Evolutionary conservation across 2,329 filamentous ascomycete genomes (phyloP), one percentile per base, ranked within the genome.

Genomic region (Erysiphe neolycopersici): DNA sequence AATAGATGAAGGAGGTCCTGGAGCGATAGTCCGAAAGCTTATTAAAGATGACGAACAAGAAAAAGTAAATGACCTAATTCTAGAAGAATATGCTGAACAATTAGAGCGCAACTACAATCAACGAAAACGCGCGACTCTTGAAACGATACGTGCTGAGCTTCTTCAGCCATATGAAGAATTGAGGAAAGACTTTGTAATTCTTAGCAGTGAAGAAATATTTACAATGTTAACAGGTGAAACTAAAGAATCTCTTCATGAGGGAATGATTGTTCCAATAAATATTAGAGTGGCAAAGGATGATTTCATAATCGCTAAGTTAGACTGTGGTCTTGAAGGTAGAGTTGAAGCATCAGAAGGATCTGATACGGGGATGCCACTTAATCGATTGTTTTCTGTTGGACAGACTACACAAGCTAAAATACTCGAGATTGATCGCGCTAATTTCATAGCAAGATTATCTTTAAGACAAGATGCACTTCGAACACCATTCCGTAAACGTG

Each of bases 141-240:
- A 98, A 60, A 92, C 84, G 0, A 98, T 98, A 55, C 80, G 89
- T 48, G 85, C 83, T 14, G 89, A 98, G 60, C 65, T 98, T 42
- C 80, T 89, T 54, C 76, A 79, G 17, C 85, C 89, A 0, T 98
- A 93, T 58, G 89, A 98, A 61, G 89, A 98, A 59, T 67, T 98
- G 45, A 75, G 89, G 39, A 78, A 81, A 52, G 75, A 76, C 49
- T 94, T 91, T 56, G 68, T 71, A 38, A 61, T 69, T 42, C 64
- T 93, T 36, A 65, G 64, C 22, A 67, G 75, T 0, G 76, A 85
- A 18, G 82, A 93, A 51, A 73, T 93, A 47, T 98, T 95, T 60
- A 89, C 84, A 35, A 94, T 94, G 77, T 74, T 95, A 44, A 95
- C 89, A 3, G 89, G 87, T 46, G 89, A 98, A 61, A 95, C 83